phyloP scores from a whole-genome alignment of 1,284 basidiomycete species.

The Veloporphyrellus conicus region DNA sequence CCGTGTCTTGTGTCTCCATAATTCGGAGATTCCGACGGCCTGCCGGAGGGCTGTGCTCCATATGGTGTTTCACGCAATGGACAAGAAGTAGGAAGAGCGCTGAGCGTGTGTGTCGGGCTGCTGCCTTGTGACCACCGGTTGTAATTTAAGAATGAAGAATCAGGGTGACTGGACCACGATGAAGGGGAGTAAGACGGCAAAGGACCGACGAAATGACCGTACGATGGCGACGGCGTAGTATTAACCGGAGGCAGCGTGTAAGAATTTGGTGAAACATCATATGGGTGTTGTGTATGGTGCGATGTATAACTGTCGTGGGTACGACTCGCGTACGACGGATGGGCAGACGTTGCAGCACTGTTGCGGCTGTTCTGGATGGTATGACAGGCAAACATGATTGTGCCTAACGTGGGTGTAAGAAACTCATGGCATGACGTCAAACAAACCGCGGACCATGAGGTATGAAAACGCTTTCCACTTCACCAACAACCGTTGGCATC shows the following conservation, averaged over 20 bases:
- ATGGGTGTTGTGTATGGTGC: constrained; percentile 36
- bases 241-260: constrained; percentile 35
- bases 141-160: constrained; percentile 37
- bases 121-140: constrained; percentile 39
- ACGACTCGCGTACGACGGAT: constrained; percentile 28
- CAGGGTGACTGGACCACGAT: constrained; percentile 45
- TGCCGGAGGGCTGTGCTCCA: constrained; percentile 20
- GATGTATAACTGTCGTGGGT: constrained; percentile 39
- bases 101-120: constrained; percentile 36
- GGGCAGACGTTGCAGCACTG: constrained; percentile 15
- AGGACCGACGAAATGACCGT: constrained; percentile 24
- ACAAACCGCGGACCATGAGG: constrained; percentile 71
- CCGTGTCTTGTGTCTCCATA: constrained; percentile 29
- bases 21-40: constrained; percentile 24
- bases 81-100: constrained; percentile 29
- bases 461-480: constrained; percentile 88
- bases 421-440: constrained; percentile 36
- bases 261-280: constrained; percentile 27
- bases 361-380: constrained; percentile 40
- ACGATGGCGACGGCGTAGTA: constrained; percentile 26
- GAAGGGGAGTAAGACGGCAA: constrained; percentile 44
- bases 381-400: constrained; percentile 81
- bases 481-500: constrained; percentile 60
- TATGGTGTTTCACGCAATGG: constrained; percentile 31
- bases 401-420: constrained; percentile 45